Base-by-base conservation (phyloP, 257 asterid species). In the Petunia secreta region DNA sequence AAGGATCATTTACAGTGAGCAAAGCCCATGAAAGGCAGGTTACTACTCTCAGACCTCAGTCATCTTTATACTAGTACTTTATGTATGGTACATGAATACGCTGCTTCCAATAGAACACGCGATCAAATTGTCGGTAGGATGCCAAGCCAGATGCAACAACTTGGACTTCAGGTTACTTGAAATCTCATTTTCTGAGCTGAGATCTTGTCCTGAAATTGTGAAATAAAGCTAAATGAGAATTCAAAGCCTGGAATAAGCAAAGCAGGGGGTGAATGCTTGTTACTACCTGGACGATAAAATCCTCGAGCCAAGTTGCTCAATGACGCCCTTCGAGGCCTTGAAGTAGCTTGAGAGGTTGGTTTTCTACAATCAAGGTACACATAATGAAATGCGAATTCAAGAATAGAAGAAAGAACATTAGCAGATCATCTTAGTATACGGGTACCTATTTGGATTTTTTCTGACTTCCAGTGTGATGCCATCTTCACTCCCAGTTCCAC, bases 31-130 rank as follows among this genome's bases (percentile, higher is more conserved):
- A 52, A 71, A 71, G 77, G 13, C 48, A 11, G 44, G 34, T 48
- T 71, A 71, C 4, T 40, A 34, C 60, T 48, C 60, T 48, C 34
- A 80, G 65, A 14, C 69, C 63, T 41, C 65, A 57, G 64, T 52
- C 48, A 8, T 78, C 68, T 63, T 48, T 69, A 82, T 25, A 25
- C 25, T 15, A 66, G 86, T 9, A 84, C 63, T 55, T 90, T 88
- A 96, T 78, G 98, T 98, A 87, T 94, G 91, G 81, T 96, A 96
- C 99, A 96, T 94, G 85, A 92, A 96, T 97, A 96, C 80, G 90
- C 99, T 96, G 85, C 94, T 94, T 55, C 98, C 99, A 86, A 97
- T 97, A 80, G 99, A 98, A 87, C 98, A 94, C 43, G 99, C 99
- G 57, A 96, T 88, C 14, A 97, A 90, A 83, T 94, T 96, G 81